phyloP scores from a whole-genome alignment of 805 yeast genomes.

The Geotrichum ghanense region DNA sequence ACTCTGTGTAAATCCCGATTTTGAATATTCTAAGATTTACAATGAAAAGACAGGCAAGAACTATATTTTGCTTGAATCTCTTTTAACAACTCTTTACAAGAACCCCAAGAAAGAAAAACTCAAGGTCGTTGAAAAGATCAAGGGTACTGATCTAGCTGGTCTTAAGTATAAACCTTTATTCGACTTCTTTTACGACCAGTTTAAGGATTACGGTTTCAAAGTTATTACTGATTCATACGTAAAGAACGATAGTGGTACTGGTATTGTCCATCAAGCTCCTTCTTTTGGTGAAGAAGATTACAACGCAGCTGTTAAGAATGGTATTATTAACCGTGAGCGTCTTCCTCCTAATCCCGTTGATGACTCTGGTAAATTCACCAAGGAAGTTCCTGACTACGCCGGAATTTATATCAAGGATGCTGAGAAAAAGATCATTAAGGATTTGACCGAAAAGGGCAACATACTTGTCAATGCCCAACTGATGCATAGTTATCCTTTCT shows the following conservation, averaged over 20 bases:
- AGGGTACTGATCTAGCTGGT: constrained; percentile 75
- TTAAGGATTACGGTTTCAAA: constrained; percentile 62
- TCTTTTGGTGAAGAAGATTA: constrained; percentile 99
- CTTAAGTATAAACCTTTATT: constrained; percentile 73
- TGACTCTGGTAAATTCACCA: constrained; percentile 78
- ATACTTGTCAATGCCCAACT: constrained; percentile 70
- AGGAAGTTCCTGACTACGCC: constrained; percentile 58
- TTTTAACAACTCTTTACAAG: constrained; percentile 78
- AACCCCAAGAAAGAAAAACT: constrained; percentile 86
- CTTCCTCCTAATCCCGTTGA: constrained; percentile 91
- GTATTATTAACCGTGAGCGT: constrained; percentile 57
- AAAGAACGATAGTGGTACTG: constrained; percentile 93
- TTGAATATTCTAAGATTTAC: constrained; percentile 83
- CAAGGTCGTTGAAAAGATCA: constrained; percentile 67
- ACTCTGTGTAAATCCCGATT: constrained; percentile 80
- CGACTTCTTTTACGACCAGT: constrained; percentile 65
- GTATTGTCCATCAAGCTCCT: constrained; percentile 97
- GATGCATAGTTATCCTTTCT: constrained; percentile 96
- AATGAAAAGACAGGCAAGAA: constrained; percentile 78
- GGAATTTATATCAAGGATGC: constrained; percentile 94
- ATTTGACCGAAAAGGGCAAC: constrained; percentile 66
- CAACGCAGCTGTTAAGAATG: constrained; percentile 63
- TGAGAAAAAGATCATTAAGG: constrained; percentile 80
- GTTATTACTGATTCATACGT: constrained; percentile 80
- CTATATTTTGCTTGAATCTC: constrained; percentile 75